phyloP scores from a whole-genome alignment of 2,329 filamentous ascomycete species.

The Colletotrichum brevisporum region DNA sequence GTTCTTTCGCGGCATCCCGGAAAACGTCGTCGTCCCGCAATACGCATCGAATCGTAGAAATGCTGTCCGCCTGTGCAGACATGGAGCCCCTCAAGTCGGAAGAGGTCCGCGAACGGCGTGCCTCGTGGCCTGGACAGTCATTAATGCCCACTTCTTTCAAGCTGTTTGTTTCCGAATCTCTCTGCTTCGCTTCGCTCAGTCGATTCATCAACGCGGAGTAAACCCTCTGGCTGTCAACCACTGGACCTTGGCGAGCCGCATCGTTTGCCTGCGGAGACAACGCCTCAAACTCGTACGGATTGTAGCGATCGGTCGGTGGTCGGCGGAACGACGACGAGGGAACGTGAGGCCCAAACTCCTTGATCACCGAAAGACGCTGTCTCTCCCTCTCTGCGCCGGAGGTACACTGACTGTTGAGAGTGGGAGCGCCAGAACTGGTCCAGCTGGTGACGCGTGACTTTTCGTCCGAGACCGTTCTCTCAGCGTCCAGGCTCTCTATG shows the following conservation, averaged over 20 bases:
- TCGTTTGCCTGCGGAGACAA: neutral
- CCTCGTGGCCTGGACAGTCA: neutral
- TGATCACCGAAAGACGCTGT: slow-evolving; percentile 75
- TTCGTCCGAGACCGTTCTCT: slow-evolving; percentile 60
- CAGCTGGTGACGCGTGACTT: slow-evolving; percentile 81
- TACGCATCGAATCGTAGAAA: slow-evolving; percentile 50
- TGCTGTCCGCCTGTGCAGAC: neutral
- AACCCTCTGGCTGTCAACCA: slow-evolving; percentile 70
- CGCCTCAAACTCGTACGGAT: slow-evolving; percentile 24
- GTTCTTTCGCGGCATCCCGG: slow-evolving; percentile 34
- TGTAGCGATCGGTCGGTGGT: slow-evolving; percentile 45
- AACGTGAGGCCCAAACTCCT: slow-evolving; percentile 65
- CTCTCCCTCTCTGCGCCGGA: slow-evolving; percentile 60
- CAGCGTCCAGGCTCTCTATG: slow-evolving; percentile 62
- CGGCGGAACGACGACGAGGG: slow-evolving; percentile 55
- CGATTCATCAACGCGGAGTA: slow-evolving; percentile 76
- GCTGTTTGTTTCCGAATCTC: neutral
- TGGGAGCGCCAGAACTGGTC: slow-evolving; percentile 74
- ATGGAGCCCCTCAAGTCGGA: neutral
- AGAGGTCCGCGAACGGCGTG: neutral
- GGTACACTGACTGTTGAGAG: slow-evolving; percentile 60
- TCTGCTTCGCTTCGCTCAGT: slow-evolving; percentile 56
- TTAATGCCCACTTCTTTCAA: neutral
- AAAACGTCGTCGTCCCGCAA: slow-evolving; percentile 52
- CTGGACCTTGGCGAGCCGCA: slow-evolving; percentile 42